phyloP scores from a whole-genome alignment of 768 basidiomycete genomes.

The Boletus barrowsii region DNA sequence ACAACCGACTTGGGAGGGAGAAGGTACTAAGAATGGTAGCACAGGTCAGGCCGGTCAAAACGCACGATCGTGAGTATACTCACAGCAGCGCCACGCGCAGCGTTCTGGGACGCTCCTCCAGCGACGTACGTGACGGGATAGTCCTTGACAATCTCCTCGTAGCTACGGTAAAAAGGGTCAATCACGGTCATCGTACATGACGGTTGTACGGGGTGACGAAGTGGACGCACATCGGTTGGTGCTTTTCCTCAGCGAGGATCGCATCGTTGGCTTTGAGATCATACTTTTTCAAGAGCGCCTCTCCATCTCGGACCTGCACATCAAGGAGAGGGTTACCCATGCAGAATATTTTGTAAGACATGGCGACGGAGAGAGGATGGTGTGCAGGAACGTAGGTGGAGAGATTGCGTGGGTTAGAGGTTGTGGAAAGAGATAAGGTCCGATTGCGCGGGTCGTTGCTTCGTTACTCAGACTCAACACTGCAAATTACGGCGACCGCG shows the following conservation, averaged over 20 bases:
- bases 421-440: conserved; percentile 5
- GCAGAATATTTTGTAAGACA: conserved; percentile 73
- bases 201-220: not conserved
- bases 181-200: not conserved
- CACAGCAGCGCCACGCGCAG: conserved; percentile 94
- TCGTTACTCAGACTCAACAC: not conserved
- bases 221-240: conserved; percentile 65
- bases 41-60: not conserved
- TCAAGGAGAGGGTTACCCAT: conserved; percentile 97
- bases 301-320: conserved; percentile 87
- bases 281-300: conserved; percentile 85
- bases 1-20: conserved; percentile 87
- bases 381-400: conserved; percentile 14
- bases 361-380: conserved; percentile 29
- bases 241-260: conserved; percentile 89
- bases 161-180: conserved; percentile 45
- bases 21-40: conserved; percentile 60
- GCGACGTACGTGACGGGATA: conserved; percentile 87
- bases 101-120: conserved; percentile 95
- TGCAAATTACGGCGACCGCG: not conserved
- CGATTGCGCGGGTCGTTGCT: not conserved
- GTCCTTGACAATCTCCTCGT: conserved; percentile 80
- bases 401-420: conserved; percentile 1
- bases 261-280: conserved; percentile 92
- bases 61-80: conserved; percentile 28